phyloP scores from a whole-genome alignment of 208 protist species.

The Crithidia bombi region DNA sequence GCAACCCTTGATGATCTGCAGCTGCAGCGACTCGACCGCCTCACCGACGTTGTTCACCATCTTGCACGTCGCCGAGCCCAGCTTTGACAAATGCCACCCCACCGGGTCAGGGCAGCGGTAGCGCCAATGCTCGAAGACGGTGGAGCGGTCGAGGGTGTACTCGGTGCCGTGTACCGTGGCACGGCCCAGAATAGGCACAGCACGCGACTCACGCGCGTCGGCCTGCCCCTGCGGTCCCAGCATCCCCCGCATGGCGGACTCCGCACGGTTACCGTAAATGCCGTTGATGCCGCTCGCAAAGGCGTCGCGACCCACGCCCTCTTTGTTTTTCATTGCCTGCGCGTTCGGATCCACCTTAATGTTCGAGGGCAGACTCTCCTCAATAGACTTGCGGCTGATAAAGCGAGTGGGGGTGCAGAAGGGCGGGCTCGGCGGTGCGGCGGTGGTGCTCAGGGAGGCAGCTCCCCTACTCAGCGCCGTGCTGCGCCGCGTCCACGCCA shows the following conservation, averaged over 20 bases:
- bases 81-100: slow-evolving; percentile 82
- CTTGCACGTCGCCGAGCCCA: slow-evolving; percentile 86
- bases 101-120: slow-evolving; percentile 73
- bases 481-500: not conserved
- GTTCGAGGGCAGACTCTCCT: slow-evolving; percentile 43
- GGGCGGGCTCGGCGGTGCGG: not conserved
- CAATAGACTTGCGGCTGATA: slow-evolving; percentile 38
- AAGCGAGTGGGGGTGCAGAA: not conserved
- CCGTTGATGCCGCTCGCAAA: slow-evolving; percentile 75
- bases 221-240: slow-evolving; percentile 77
- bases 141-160: slow-evolving; percentile 83
- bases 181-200: slow-evolving; percentile 78
- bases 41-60: slow-evolving; percentile 85
- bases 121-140: slow-evolving; percentile 85
- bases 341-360: slow-evolving; percentile 42
- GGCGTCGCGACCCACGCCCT: slow-evolving; percentile 32
- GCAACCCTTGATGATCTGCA: slow-evolving; percentile 90
- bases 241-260: slow-evolving; percentile 85
- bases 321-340: slow-evolving; percentile 18
- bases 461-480: not conserved
- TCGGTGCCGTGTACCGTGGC: slow-evolving; percentile 74
- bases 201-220: slow-evolving; percentile 79
- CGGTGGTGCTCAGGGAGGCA: not conserved
- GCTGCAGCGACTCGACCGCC: slow-evolving; percentile 85
- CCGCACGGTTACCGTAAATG: slow-evolving; percentile 77